Evolutionary conservation across 805 yeast species (phyloP), one percentile per base, ranked within the genome.

Genomic region (Ogataea allantospora): DNA sequence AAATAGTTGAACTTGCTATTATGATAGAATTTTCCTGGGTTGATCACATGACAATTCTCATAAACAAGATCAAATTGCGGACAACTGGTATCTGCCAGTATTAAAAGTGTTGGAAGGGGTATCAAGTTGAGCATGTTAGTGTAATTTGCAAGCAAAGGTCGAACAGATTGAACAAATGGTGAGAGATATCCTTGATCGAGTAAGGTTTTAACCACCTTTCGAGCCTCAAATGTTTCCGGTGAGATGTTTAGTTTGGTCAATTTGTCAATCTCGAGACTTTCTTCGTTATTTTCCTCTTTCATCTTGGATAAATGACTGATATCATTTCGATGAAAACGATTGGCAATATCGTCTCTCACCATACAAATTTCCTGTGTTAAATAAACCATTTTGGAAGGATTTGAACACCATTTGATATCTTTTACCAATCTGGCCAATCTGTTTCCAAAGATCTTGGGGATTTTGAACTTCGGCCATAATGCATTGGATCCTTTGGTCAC

Each of bases 161-260:
- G 73, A 18, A 76, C 63, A 15, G 68, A 61, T 13, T 67, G 60
- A 2, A 78, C 64, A 54, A 89, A 88, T 9, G 99, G 99, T 21
- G 93, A 83, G 30, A 93, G 58, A 54, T 78, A 83, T 1, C 93
- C 93, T 62, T 93, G 99, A 54, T 87, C 95, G 9, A 93, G 60
- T 0, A 93, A 44, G 0, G 97, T 88, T 46, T 84, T 81, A 12
- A 83, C 86, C 2, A 88, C 61, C 52, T 82, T 81, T 45, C 87
- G 70, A 0, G 88, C 77, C 56, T 81, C 84, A 27, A 65, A 62
- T 3, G 75, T 58, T 34, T 75, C 76, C 5, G 75, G 58, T 0
- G 80, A 46, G 10, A 57, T 65, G 18, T 67, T 49, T 20, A 63
- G 59, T 35, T 65, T 46, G 1, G 55, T 30, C 8, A 60, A 30